Base-by-base conservation (phyloP, 2,329 filamentous ascomycete species). In the Phaeosphaeria sp. region DNA sequence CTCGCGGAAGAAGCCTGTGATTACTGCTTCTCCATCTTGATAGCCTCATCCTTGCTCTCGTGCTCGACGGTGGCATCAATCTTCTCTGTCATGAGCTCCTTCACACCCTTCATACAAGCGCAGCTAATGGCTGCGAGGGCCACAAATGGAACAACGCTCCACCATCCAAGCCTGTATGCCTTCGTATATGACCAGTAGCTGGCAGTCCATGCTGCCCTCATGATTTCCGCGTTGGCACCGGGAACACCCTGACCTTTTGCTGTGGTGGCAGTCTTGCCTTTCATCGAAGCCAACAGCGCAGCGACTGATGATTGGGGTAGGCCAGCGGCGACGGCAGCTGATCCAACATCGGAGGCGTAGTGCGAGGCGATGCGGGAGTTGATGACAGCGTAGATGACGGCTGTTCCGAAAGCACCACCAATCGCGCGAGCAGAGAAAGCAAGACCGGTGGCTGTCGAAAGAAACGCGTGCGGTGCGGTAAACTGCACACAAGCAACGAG, bases 341-440 rank as follows among this genome's bases (percentile, higher is more conserved):
- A 59, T 1, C 61, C 51, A 2, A 74, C 64, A 13, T 69, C 68
- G 0, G 46, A 36, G 1, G 60, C 59, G 11, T 69, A 71, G 44
- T 73, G 61, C 2, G 65, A 61, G 1, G 58, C 62, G 2, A 75
- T 30, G 7, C 61, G 59, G 1, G 65, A 64, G 18, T 72, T 72
- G 9, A 75, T 62, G 13, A 75, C 63, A 6, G 71, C 72, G 40
- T 68, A 66, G 36, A 74, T 68, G 49, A 74, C 69, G 5, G 73
- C 73, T 0, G 69, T 69, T 7, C 71, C 72, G 42, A 75, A 74
- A 0, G 72, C 68, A 42, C 73, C 72, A 1, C 73, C 73, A 22
- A 75, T 72, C 1, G 73, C 73, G 21, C 73, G 61, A 2, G 71
- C 71, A 6, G 72, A 74, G 53, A 74, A 75, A 0, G 72, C 73